These are phyloP conservation scores for Ophidiomyces ophidiicola DNA, from an alignment of 2,329 filamentous ascomycete species.

Conservation along the genomic window DNA sequence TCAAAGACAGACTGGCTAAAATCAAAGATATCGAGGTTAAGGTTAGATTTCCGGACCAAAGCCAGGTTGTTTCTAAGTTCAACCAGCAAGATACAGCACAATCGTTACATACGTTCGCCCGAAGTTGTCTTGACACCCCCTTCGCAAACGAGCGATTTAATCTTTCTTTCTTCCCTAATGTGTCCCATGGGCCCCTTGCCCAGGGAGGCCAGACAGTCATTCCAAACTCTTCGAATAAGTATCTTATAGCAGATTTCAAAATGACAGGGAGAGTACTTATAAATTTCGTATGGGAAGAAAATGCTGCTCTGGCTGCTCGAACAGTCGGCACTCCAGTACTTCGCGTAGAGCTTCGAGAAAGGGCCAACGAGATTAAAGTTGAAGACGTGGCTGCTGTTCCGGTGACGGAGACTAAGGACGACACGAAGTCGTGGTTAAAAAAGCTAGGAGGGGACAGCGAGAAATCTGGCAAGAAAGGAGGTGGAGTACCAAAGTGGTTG, in stretches of 20 bases:
- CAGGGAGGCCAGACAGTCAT: conserved; percentile 21
- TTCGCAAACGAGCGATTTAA: conserved; percentile 54
- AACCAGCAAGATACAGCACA: conserved; percentile 55
- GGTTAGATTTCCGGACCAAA: conserved; percentile 79
- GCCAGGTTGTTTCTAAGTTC: conserved; percentile 61
- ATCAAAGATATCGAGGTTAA: conserved; percentile 61
- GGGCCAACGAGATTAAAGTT: conserved; percentile 56
- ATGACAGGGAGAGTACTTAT: conserved; percentile 61
- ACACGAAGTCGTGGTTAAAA: conserved; percentile 28
- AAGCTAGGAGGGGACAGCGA: conserved; percentile 27
- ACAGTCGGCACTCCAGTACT: conserved; percentile 44
- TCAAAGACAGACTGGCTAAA: conserved; percentile 52
- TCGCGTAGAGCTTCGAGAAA: conserved; percentile 46
- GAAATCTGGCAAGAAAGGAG: conserved; percentile 24
- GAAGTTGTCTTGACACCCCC: conserved; percentile 52
- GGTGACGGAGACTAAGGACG: conserved; percentile 29
- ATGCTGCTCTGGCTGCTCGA: conserved; percentile 45
- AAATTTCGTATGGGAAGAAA: conserved; percentile 61
- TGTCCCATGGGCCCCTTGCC: conserved; percentile 11
- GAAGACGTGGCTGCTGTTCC: conserved; percentile 41
- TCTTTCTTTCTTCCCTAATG: conserved; percentile 47
- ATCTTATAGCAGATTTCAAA: conserved; percentile 59
- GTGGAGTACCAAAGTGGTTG: conserved; percentile 55
- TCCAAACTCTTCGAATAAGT: conserved; percentile 35
- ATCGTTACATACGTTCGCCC: conserved; percentile 62